These are phyloP conservation scores for Aschersonia sp. DNA, from an alignment of 2,329 filamentous ascomycete genomes.

Conservation along the genomic window DNA sequence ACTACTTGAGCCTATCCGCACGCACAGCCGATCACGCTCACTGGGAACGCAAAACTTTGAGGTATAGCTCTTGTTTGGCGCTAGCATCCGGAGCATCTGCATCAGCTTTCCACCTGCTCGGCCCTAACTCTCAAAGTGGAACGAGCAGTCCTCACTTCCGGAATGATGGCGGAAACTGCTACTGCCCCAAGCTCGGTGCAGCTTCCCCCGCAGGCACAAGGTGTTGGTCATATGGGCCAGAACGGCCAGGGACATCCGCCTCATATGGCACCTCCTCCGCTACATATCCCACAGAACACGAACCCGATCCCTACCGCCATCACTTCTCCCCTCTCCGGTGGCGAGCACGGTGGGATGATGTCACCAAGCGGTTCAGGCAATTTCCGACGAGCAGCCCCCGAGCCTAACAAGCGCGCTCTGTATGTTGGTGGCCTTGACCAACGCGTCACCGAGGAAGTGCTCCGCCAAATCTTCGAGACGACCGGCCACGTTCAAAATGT, in stretches of 20 bases:
- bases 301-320: conserved; percentile 91
- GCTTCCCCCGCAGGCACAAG: conserved; percentile 54
- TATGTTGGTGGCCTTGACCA: conserved; percentile 94
- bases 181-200: conserved; percentile 46
- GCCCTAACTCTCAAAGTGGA: neutral
- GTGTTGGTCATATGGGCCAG: conserved; percentile 44
- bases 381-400: conserved; percentile 82
- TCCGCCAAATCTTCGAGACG: conserved; percentile 97
- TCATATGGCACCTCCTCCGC: conserved; percentile 80
- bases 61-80: neutral
- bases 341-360: conserved; percentile 52
- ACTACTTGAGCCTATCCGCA: too few species aligned
- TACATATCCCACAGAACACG: conserved; percentile 91
- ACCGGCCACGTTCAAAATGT: conserved; percentile 96
- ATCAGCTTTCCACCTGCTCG: neutral
- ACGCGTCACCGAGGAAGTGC: conserved; percentile 86
- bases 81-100: neutral
- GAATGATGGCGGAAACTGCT: conserved; percentile 63
- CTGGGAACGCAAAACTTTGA: too few species aligned
- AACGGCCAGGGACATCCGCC: conserved; percentile 52
- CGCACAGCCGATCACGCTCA: too few species aligned
- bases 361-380: conserved; percentile 73
- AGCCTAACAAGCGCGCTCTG: conserved; percentile 95
- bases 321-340: conserved; percentile 67
- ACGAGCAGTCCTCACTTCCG: neutral